phyloP scores from a whole-genome alignment of 345 rosid genomes.

The Pistacia integerrima region DNA sequence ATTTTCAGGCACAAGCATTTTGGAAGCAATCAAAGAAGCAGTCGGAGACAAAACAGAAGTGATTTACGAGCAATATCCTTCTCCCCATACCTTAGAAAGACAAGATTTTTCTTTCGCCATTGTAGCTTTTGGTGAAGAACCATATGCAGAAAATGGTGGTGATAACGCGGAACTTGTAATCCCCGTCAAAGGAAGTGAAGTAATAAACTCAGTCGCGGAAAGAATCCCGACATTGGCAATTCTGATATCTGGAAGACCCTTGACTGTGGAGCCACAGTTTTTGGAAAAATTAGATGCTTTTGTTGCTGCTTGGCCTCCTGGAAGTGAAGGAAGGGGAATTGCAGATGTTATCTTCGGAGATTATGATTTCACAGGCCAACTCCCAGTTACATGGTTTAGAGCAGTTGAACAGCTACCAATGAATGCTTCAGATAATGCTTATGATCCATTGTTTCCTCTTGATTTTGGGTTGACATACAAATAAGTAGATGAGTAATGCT shows the following conservation, averaged over 20 bases:
- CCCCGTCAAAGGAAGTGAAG: conserved; percentile 58
- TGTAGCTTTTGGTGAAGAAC: conserved; percentile 75
- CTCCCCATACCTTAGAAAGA: conserved; percentile 52
- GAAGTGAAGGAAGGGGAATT: conserved; percentile 73
- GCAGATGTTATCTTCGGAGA: conserved; percentile 73
- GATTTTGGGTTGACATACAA: conserved; percentile 60
- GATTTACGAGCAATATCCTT: conserved; percentile 54
- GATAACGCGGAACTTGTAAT: conserved; percentile 60
- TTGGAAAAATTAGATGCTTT: conserved; percentile 63
- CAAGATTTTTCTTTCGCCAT: conserved; percentile 61
- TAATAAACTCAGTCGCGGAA: conserved; percentile 53
- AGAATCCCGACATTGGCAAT: conserved; percentile 63
- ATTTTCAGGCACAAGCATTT: conserved; percentile 67
- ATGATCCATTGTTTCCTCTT: conserved; percentile 65
- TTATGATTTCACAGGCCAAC: conserved; percentile 53
- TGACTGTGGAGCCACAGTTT: conserved; percentile 57
- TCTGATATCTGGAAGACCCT: conserved; percentile 76
- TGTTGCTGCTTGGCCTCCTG: conserved; percentile 94
- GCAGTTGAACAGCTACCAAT: conserved; percentile 54
- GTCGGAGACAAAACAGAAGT: conserved; percentile 72
- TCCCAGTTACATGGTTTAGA: conserved; percentile 85
- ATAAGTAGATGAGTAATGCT: too few relatives aligned
- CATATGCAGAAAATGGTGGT: conserved; percentile 74
- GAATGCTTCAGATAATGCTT: conserved; percentile 41
- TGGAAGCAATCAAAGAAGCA: conserved; percentile 63